Evolutionary conservation across 1,139 yeast species (phyloP).

Genomic region (Zygosaccharomyces sapae): DNA sequence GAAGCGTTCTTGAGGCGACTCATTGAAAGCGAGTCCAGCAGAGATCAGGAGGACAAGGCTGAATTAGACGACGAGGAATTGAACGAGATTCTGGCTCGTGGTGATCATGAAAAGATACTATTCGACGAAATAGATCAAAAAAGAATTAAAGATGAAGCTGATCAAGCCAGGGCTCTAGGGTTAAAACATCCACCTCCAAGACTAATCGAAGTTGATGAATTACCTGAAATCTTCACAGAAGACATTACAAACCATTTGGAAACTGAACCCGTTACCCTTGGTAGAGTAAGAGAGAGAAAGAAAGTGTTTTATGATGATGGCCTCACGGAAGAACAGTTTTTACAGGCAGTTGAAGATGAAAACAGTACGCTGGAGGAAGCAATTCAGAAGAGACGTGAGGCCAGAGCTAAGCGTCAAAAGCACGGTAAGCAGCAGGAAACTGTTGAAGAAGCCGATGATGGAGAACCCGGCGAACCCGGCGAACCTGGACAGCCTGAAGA

Average conservation of each 20-base stretch:
- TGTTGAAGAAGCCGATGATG: conserved; percentile 18
- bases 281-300: conserved; percentile 79
- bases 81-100: conserved; percentile 81
- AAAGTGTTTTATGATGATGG: conserved; percentile 85
- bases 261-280: conserved; percentile 50
- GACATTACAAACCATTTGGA: conserved; percentile 61
- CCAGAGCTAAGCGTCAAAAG: conserved; percentile 38
- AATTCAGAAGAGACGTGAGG: conserved; percentile 54
- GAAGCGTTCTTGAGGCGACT: conserved; percentile 85
- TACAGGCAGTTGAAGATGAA: conserved; percentile 65
- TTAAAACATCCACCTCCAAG: conserved; percentile 45
- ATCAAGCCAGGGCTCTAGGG: conserved; percentile 39
- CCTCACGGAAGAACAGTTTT: conserved; percentile 92
- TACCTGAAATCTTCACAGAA: conserved; percentile 76
- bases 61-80: conserved; percentile 71
- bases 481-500: too few species aligned
- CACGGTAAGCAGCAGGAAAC: conserved; percentile 13
- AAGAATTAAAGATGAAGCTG: conserved; percentile 47
- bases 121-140: conserved; percentile 71
- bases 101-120: conserved; percentile 63
- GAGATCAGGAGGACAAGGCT: conserved; percentile 45
- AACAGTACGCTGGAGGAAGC: conserved; percentile 68
- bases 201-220: conserved; percentile 63
- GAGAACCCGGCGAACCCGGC: conserved; percentile 11
- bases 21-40: conserved; percentile 68